Evolutionary conservation across 2,329 filamentous ascomycete genomes (phyloP), one percentile per base, ranked within the genome.

Genomic region (Monilinia vaccinii-corymbosi): DNA sequence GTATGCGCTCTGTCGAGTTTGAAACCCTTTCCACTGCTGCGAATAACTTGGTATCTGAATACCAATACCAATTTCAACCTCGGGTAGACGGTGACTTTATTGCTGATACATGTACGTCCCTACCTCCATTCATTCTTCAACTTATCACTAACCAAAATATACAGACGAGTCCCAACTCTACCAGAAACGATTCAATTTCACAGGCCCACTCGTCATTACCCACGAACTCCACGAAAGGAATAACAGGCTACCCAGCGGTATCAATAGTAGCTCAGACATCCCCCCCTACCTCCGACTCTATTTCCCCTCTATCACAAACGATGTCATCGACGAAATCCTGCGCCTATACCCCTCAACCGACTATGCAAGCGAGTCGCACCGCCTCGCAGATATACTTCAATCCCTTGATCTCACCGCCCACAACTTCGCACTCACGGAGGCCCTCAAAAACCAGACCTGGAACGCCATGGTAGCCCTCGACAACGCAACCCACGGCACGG

Each of bases 171-270:
- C 72, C 3, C 68, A 71, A 58, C 64, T 74, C 40, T 74, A 74
- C 65, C 70, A 72, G 63, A 67, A 67, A 16, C 69, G 67, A 40
- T 73, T 73, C 66, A 73, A 73, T 63, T 74, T 72, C 64, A 66
- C 56, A 32, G 73, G 72, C 16, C 71, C 73, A 2, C 48, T 71
- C 1, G 70, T 74, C 21, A 72, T 74, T 57, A 70, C 65, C 14
- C 72, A 74, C 61, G 71, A 73, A 61, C 65, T 67, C 48, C 72
- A 74, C 60, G 72, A 74, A 64, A 66, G 67, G 38, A 74, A 74
- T 58, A 56, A 66, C 47, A 66, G 65, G 56, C 62, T 69, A 1
- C 72, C 65, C 32, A 56, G 61, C 1, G 71, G 73, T 9, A 68
- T 73, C 23, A 68, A 72, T 62, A 73, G 68, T 18, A 70, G 66